These are phyloP conservation scores for Aspergillus haitiensis DNA, from an alignment of 495 filamentous ascomycete genomes.

Conservation along the genomic window DNA sequence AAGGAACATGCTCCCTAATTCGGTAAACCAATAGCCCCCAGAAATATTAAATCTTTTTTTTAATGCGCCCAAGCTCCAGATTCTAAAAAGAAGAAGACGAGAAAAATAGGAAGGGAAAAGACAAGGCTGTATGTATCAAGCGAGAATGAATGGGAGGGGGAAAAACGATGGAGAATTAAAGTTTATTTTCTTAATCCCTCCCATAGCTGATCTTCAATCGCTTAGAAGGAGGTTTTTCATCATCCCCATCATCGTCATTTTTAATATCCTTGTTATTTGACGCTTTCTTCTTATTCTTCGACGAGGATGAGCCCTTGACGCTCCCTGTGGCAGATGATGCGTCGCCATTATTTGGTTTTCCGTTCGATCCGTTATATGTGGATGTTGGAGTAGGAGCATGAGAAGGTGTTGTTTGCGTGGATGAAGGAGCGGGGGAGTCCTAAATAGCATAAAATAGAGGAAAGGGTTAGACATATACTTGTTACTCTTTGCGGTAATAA, in stretches of 20 bases:
- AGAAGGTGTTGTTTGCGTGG: slow-evolving; percentile 49
- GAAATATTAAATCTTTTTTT: background rate
- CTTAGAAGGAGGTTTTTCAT: slow-evolving; percentile 47
- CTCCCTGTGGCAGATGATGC: slow-evolving; percentile 29
- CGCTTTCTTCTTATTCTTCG: slow-evolving; percentile 51
- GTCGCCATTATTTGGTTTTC: slow-evolving; percentile 33
- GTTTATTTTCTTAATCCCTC: slow-evolving; percentile 34
- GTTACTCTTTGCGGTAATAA: no score
- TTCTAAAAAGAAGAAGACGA: slow-evolving; percentile 7
- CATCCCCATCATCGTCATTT: slow-evolving; percentile 46
- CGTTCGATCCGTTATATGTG: slow-evolving; percentile 36
- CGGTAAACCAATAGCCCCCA: background rate
- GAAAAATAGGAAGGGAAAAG: background rate
- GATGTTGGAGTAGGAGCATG: slow-evolving; percentile 53
- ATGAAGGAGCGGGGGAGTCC: slow-evolving; percentile 53
- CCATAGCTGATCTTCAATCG: slow-evolving; percentile 55
- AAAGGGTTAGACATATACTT: no score
- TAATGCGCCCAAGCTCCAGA: slow-evolving; percentile 4
- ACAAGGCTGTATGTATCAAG: background rate
- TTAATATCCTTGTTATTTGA: slow-evolving; percentile 7
- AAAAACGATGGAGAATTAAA: background rate
- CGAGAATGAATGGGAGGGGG: slow-evolving; percentile 15
- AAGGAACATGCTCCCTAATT: slow-evolving; percentile 11
- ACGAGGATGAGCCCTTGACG: slow-evolving; percentile 31
- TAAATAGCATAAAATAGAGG: slow-evolving; percentile 12